Base-by-base conservation (phyloP, 148 eudicot genomes). In the Silene uniflora region DNA sequence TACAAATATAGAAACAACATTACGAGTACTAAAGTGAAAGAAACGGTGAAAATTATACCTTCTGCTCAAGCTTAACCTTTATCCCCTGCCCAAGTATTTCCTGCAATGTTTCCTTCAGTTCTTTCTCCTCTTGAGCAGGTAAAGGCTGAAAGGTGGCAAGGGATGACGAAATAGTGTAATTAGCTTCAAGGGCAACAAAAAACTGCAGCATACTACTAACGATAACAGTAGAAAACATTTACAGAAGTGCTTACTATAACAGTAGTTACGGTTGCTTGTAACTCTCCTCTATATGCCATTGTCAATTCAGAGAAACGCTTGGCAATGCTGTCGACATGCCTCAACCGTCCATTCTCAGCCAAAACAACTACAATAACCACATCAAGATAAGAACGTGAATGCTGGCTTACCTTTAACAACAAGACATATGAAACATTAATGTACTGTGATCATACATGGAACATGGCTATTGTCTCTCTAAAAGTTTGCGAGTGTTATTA, bases 271-370 rank as follows among this genome's bases (percentile, higher is more conserved):
- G 77, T 78, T 35, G 91, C 97, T 79, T 87, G 86, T 76, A 95
- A 81, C 80, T 89, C 98, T 71, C 97, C 99, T 86, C 83, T 82
- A 77, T 92, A 92, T 13, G 99, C 96, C 96, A 89, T 95, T 24
- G 93, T 89, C 84, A 89, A 78, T 73, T 92, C 96, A 10, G 85
- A 39, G 74, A 95, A 92, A 83, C 90, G 86, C 84, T 90, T 89
- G 19, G 90, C 78, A 19, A 94, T 88, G 71, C 47, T 72, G 10
- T 89, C 92, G 25, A 90, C 16, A 68, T 87, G 73, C 78, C 79
- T 83, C 76, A 95, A 85, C 88, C 98, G 91, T 80, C 97, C 93
- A 76, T 87, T 82, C 80, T 85, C 90, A 77, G 97, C 97, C 87
- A 87, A 67, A 77, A 92, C 79, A 81, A 82, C 96, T 95, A 64